These are phyloP conservation scores for Macrotyloma uniflorum DNA, from an alignment of 306 rosid genomes.

Conservation along the genomic window DNA sequence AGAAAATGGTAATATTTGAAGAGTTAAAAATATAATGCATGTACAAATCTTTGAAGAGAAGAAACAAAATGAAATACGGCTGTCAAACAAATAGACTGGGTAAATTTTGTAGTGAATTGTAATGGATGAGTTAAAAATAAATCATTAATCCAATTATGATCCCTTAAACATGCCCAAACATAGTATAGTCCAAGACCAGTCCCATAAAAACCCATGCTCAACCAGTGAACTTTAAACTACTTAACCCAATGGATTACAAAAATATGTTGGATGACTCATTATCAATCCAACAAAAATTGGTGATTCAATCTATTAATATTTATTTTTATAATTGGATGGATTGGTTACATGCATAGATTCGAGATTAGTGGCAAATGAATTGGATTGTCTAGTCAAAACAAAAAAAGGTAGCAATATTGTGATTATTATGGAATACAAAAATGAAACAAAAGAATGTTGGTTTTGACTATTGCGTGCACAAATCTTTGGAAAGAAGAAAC, in stretches of 20 bases:
- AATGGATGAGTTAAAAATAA: not conserved
- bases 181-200: not conserved
- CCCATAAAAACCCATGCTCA: not conserved
- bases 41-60: not conserved
- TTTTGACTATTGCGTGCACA: not conserved
- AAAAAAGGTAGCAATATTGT: not conserved
- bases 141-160: not conserved
- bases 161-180: not conserved
- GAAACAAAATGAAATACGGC: not conserved
- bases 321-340: not conserved
- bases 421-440: not conserved
- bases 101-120: not conserved
- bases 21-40: not conserved
- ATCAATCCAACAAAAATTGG: not conserved
- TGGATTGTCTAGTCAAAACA: not conserved
- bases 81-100: not conserved
- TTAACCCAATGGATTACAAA: not conserved
- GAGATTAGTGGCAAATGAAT: not conserved
- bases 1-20: not conserved
- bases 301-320: not conserved
- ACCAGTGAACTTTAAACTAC: not conserved
- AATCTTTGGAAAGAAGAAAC: not conserved
- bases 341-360: not conserved
- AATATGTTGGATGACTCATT: not conserved
- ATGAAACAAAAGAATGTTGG: not conserved